Percentiles rank a stretch among this genome's conserved stretches.
phyloP scores from a whole-genome alignment of 495 filamentous ascomycete genomes.

The Penicillium parvum region DNA sequence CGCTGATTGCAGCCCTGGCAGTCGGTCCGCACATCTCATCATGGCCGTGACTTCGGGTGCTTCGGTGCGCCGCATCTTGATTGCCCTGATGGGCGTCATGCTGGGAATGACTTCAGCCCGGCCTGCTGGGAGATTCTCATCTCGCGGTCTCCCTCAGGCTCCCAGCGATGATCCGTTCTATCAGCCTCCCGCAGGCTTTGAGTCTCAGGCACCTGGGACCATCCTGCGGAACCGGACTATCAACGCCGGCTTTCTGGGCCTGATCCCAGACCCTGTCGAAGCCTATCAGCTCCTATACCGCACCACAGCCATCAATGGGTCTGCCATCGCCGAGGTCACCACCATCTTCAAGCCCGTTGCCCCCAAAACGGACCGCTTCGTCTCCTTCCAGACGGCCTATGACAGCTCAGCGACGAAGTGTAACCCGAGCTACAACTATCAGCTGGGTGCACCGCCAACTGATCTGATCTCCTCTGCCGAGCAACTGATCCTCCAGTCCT shows the following conservation, averaged over 20 bases:
- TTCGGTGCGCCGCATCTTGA: conserved; percentile 13
- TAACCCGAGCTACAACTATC: conserved; percentile 33
- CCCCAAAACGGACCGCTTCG: conserved; percentile 28
- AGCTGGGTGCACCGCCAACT: conserved; percentile 19
- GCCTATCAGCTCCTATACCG: conserved; percentile 28
- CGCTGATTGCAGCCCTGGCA: neutral
- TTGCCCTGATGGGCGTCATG: conserved; percentile 17
- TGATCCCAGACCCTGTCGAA: conserved; percentile 26
- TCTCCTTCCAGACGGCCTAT: conserved; percentile 34
- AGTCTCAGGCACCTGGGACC: conserved; percentile 20
- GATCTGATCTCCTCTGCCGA: conserved; percentile 29
- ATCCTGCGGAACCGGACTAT: conserved; percentile 26
- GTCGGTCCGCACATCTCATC: neutral
- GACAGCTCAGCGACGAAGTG: conserved; percentile 29
- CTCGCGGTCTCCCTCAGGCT: conserved; percentile 7
- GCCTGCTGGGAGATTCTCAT: conserved; percentile 3
- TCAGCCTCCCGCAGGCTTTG: conserved; percentile 28
- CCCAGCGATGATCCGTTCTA: conserved; percentile 33
- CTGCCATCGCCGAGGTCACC: conserved; percentile 31
- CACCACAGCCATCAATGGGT: conserved; percentile 30
- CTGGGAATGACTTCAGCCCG: conserved; percentile 13
- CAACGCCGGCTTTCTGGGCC: conserved; percentile 26
- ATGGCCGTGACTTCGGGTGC: neutral
- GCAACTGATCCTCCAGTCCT: conserved; percentile 24
- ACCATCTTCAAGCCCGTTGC: conserved; percentile 31